phyloP scores from a whole-genome alignment of 2,329 filamentous ascomycete genomes.

The Claviceps sp. region DNA sequence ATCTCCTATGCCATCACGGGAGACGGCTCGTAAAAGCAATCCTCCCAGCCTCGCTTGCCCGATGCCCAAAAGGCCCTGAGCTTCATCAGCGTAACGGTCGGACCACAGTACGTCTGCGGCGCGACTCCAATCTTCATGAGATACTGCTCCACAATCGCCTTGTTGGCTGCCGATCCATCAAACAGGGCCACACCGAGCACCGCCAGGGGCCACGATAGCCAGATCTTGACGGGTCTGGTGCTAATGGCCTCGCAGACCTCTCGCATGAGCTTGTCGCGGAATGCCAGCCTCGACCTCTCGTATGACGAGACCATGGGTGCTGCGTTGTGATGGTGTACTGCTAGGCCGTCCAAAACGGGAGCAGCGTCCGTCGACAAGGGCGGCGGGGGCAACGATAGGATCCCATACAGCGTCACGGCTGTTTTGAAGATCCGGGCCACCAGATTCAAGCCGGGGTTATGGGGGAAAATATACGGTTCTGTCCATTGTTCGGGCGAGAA shows the following conservation, averaged over 20 bases:
- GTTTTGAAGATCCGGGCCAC: constrained; percentile 2
- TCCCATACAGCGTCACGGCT: constrained; percentile 1
- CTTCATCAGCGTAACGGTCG: not conserved
- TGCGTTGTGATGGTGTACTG: not conserved
- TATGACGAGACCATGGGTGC: not conserved
- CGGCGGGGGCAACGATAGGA: not conserved
- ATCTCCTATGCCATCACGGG: constrained; percentile 1
- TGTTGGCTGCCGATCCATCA: not conserved
- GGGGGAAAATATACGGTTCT: constrained; percentile 1
- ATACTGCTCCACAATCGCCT: not conserved
- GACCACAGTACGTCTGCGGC: constrained; percentile 1
- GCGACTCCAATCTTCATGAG: not conserved
- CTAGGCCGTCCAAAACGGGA: not conserved
- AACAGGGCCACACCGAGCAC: constrained; percentile 2
- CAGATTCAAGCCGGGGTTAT: not conserved
- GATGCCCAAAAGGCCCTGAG: constrained; percentile 3
- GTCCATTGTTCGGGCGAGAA: constrained; percentile 3
- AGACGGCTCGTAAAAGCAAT: constrained; percentile 3
- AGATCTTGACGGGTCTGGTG: not conserved
- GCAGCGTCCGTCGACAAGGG: not conserved
- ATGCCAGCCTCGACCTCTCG: not conserved
- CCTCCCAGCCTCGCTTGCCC: constrained; percentile 2
- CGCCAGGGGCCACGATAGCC: constrained; percentile 1
- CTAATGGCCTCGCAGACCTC: not conserved
- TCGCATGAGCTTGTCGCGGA: constrained; percentile 1